Percentiles rank a stretch among this genome's conserved stretches.
Evolutionary conservation across 2,329 filamentous ascomycete species (phyloP).

Genomic region (Periconia sp.): DNA sequence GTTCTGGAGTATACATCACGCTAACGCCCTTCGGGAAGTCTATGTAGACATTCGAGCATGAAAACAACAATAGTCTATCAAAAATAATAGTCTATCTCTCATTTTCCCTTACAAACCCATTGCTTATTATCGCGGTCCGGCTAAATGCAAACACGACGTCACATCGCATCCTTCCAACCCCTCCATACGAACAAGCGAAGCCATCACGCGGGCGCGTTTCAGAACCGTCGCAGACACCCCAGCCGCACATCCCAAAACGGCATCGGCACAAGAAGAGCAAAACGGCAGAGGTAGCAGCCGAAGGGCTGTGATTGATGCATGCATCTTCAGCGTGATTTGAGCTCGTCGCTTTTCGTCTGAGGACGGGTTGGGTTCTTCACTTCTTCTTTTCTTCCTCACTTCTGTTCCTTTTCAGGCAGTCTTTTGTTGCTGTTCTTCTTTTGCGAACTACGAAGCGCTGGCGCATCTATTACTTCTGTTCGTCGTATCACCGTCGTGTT

Average conservation of each 20-base stretch:
- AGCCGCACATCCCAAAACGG: conserved; percentile 18
- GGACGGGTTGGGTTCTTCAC: background rate
- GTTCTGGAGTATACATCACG: background rate
- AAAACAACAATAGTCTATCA: too few relatives aligned
- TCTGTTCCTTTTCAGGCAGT: background rate
- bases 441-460: background rate
- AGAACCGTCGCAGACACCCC: conserved; percentile 29
- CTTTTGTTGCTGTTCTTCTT: background rate
- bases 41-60: too few relatives aligned
- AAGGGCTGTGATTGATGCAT: conserved; percentile 12
- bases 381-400: background rate
- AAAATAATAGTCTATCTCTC: too few relatives aligned
- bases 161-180: too few relatives aligned
- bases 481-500: too few relatives aligned
- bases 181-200: too few relatives aligned
- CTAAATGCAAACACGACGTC: too few relatives aligned
- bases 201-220: conserved; percentile 22
- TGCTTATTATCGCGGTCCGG: too few relatives aligned
- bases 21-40: background rate
- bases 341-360: background rate
- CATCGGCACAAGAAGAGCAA: conserved; percentile 12
- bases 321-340: background rate
- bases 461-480: background rate
- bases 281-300: conserved; percentile 22
- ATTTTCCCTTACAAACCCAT: too few relatives aligned